Percentiles rank a stretch among this genome's conserved stretches.
Conservation (phyloP, 139 green algal genomes). For the Chlamydomonas incerta region DNA sequence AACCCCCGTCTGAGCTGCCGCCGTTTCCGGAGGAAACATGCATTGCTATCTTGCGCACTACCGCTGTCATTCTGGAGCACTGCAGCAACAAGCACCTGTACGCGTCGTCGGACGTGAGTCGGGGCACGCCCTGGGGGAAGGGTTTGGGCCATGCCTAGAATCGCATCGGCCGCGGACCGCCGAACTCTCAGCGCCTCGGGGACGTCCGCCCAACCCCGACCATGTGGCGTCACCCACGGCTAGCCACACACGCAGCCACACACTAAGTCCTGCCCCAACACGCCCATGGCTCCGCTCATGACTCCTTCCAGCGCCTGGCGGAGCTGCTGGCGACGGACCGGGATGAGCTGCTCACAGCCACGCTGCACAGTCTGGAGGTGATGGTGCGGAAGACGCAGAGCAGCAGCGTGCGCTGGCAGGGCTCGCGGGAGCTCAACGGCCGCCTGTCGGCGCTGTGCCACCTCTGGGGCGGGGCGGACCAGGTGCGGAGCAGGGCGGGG, state of each 20-base stretch:
- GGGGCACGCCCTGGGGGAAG: too few species aligned
- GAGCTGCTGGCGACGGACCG: constrained; percentile 79
- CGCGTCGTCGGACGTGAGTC: constrained; percentile 85
- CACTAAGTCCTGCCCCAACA: too few species aligned
- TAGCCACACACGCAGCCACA: too few species aligned
- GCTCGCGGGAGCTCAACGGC: constrained; percentile 65
- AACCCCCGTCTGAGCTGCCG: background rate
- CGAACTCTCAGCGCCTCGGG: too few species aligned
- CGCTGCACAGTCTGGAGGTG: constrained; percentile 75
- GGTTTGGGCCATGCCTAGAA: too few species aligned
- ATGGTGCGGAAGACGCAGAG: constrained; percentile 84
- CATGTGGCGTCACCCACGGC: too few species aligned
- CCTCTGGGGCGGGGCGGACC: constrained; percentile 88
- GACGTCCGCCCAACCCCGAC: too few species aligned
- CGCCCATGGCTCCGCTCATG: too few species aligned
- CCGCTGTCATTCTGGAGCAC: constrained; percentile 87
- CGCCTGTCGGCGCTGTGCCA: constrained; percentile 79
- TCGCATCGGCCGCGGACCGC: too few species aligned
- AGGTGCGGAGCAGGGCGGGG: constrained; percentile 58
- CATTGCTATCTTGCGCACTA: constrained; percentile 80
- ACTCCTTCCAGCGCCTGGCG: constrained; percentile 78
- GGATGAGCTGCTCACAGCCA: constrained; percentile 72
- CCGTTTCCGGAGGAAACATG: constrained; percentile 71
- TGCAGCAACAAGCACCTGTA: constrained; percentile 95
- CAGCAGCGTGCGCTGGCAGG: constrained; percentile 74